Base-by-base conservation (phyloP, 2,329 filamentous ascomycete species). In the Neopestalotiopsis rosae region DNA sequence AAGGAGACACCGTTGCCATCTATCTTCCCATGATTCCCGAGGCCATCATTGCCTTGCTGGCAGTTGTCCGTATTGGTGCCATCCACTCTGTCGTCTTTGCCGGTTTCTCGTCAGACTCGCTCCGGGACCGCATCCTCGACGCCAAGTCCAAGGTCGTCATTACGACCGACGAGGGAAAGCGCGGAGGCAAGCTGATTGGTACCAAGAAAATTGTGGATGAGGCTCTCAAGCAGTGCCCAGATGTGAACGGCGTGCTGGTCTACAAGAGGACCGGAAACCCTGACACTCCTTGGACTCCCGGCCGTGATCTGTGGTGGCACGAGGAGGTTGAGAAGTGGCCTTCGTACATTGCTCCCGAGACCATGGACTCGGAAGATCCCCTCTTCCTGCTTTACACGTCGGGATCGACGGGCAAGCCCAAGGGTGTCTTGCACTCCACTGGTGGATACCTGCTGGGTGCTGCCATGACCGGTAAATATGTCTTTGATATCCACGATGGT, bases 191-290 rank as follows among this genome's bases (percentile, higher is more conserved):
- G 87, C 83, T 97, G 77, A 98, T 99, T 79, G 93, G 94, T 77
- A 98, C 95, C 76, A 98, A 99, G 90, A 97, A 97, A 87, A 98
- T 99, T 79, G 96, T 98, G 74, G 96, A 99, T 78, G 96, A 98
- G 79, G 95, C 95, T 49, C 88, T 99, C 70, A 97, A 96, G 87
- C 94, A 97, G 83, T 98, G 95, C 83, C 95, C 95, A 20, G 91
- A 94, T 75, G 93, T 99, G 73, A 89, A 87, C 57, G 90, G 93
- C 81, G 93, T 94, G 75, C 87, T 99, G 52, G 96, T 99, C 68
- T 98, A 91, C 88, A 95, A 97, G 89, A 93, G 96, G 76, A 99
- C 96, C 49, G 95, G 95, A 66, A 91, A 94, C 63, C 59, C 59
- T 32, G 94, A 98, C 66, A 91, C 98, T 24, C 95, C 95, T 72